Evolutionary conservation across 192 early-diverging fungal genomes (phyloP), one percentile per base, ranked within the genome.

Genomic region (Coemansia sp.): DNA sequence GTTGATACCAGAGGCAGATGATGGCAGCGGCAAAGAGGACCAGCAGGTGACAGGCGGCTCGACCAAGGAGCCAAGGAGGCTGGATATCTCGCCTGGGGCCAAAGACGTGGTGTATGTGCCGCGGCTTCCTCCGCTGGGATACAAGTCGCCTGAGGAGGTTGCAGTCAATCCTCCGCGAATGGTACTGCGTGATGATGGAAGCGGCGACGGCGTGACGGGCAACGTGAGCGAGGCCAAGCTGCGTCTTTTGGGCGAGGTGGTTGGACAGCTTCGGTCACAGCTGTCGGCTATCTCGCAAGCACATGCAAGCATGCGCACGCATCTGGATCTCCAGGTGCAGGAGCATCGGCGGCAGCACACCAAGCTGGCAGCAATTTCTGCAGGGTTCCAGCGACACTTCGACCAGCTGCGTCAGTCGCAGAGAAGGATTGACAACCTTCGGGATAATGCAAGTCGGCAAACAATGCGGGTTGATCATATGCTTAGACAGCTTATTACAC

Each of bases 401-500:
- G 71, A 79, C 15, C 75, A 83, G 37, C 61, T 83, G 72, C 66
- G 67, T 20, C 56, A 45, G 51, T 72, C 81, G 56, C 81, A 77
- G 67, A 66, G 65, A 32, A 78, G 84, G 59, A 71, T 87, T 36
- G 79, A 78, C 65, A 77, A 57, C 61, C 57, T 81, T 56, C 79
- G 48, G 52, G 68, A 51, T n/a, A 86, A 65, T 64, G 65, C 71
- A 20, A 67, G 64, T 36, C 83, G 70, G 34, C 68, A 88, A 57
- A 67, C 75, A 7, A 65, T 85, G 48, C 87, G 87, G 6, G 85
- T 85, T 2, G 90, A 92, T 58, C 76, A 76, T 11, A 64, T 90
- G 33, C 66, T 94, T 59, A 87, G 88, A 34, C 86, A 88, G 66
- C 60, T 92, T 36, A 86, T 88, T 53, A 86, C 87, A 48, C 75